These are phyloP conservation scores for Cyclocybe cylindracea DNA, from an alignment of 768 basidiomycete species.

Conservation along the genomic window DNA sequence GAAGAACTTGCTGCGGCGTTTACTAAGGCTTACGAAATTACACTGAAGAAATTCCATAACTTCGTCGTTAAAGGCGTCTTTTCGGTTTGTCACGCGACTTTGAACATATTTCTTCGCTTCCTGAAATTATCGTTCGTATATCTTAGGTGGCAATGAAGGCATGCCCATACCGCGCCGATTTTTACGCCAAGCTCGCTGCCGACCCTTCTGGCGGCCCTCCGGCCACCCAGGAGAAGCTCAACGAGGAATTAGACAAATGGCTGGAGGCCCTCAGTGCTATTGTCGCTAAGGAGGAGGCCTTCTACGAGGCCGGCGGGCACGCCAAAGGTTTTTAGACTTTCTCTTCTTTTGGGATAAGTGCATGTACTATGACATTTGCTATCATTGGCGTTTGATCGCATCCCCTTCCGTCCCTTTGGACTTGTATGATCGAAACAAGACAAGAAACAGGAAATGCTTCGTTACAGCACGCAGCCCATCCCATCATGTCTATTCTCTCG, in stretches of 20 bases:
- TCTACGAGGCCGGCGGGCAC: conserved; percentile 62
- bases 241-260: conserved; percentile 65
- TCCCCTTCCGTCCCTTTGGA: no score
- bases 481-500: no score
- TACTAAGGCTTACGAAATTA: conserved; percentile 75
- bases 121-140: conserved; percentile 2
- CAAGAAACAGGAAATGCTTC: no score
- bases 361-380: no score
- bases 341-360: no score
- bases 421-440: no score
- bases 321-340: conserved; percentile 44
- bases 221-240: conserved; percentile 49
- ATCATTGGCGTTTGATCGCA: no score
- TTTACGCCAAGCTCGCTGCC: conserved; percentile 66
- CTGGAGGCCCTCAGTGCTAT: conserved; percentile 60
- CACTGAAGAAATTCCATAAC: conserved; percentile 84
- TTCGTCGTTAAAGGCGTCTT: conserved; percentile 70
- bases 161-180: conserved; percentile 65
- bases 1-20: conserved; percentile 76
- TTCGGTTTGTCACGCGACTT: conserved; percentile 39
- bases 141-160: conserved; percentile 63
- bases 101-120: background rate
- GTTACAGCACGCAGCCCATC: no score
- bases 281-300: conserved; percentile 53
- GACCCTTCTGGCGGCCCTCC: conserved; percentile 55